phyloP scores from a whole-genome alignment of 2,329 filamentous ascomycete genomes.

The Apiospora koreana region DNA sequence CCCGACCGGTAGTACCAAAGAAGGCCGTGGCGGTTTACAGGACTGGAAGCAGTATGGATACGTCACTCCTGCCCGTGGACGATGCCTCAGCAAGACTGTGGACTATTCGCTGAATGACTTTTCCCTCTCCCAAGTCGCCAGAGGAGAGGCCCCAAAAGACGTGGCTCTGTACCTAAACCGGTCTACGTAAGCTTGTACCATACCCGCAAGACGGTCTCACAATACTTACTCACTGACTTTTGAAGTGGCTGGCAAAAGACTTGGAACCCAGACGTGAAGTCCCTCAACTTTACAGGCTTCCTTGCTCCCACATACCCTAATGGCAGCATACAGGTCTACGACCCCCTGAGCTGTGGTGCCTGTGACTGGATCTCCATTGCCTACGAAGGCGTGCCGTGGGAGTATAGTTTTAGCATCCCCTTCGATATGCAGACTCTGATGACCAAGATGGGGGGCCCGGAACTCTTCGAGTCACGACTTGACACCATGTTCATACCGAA shows the following conservation, averaged over 20 bases:
- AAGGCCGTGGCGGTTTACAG: constrained; percentile 69
- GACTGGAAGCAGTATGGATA: constrained; percentile 74
- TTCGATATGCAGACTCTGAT: constrained; percentile 61
- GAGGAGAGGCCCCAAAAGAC: constrained; percentile 50
- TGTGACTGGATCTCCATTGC: constrained; percentile 41
- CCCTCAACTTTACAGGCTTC: constrained; percentile 53
- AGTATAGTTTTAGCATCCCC: constrained; percentile 59
- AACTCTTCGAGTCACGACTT: constrained; percentile 58
- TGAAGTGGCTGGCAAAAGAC: constrained; percentile 60
- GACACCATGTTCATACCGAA: constrained; percentile 55
- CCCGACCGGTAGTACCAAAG: constrained; percentile 68
- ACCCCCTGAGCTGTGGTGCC: constrained; percentile 51
- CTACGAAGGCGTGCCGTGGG: constrained; percentile 31
- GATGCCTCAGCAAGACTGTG: constrained; percentile 66
- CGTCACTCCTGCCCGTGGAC: constrained; percentile 69
- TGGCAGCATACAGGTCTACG: constrained; percentile 44
- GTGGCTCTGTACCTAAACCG: constrained; percentile 55
- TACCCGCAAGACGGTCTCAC: constrained; percentile 59
- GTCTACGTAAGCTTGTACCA: constrained; percentile 34
- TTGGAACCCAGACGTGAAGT: constrained; percentile 52
- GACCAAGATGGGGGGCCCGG: constrained; percentile 58
- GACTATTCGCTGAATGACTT: constrained; percentile 82
- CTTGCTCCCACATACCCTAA: constrained; percentile 53
- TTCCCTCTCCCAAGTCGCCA: constrained; percentile 64
- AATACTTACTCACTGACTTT: constrained; percentile 62